Percentiles rank a stretch among this genome's conserved stretches.
phyloP scores from a whole-genome alignment of 768 basidiomycete genomes.

The Trametes elegans region DNA sequence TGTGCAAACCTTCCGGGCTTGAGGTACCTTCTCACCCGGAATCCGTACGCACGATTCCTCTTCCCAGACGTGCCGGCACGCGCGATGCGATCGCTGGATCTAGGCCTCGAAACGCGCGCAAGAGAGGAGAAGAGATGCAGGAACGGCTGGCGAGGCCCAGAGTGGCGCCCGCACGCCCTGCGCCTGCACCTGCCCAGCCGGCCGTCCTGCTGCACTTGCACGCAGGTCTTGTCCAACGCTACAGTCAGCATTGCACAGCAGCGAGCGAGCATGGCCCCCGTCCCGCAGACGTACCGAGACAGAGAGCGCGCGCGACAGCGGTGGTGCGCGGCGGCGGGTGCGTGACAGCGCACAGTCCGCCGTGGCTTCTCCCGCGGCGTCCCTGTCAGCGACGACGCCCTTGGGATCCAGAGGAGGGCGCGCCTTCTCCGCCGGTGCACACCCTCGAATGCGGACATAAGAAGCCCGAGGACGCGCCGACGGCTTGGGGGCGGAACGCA shows the following conservation, averaged over 20 bases:
- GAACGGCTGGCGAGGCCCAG: background rate
- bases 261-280: too few relatives aligned
- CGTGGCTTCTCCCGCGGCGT: constrained; percentile 16
- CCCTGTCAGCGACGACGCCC: constrained; percentile 1
- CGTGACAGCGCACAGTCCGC: background rate
- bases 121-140: constrained; percentile 3
- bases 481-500: constrained; percentile 9
- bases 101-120: constrained; percentile 3
- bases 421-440: constrained; percentile 7
- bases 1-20: constrained; percentile 11
- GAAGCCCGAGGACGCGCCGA: constrained; percentile 2
- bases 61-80: constrained; percentile 8
- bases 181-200: too few relatives aligned
- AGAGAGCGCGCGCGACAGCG: background rate
- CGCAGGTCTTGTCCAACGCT: too few relatives aligned
- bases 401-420: constrained; percentile 1
- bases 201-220: too few relatives aligned
- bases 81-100: constrained; percentile 12
- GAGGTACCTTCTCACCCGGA: constrained; percentile 19
- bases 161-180: background rate
- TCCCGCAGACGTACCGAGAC: too few relatives aligned
- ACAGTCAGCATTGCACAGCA: too few relatives aligned
- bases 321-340: constrained; percentile 2
- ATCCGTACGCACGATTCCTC: background rate
- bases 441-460: constrained; percentile 15